Evolutionary conservation across 2,329 filamentous ascomycete genomes (phyloP).

Genomic region (Pochonia chlamydosporia): DNA sequence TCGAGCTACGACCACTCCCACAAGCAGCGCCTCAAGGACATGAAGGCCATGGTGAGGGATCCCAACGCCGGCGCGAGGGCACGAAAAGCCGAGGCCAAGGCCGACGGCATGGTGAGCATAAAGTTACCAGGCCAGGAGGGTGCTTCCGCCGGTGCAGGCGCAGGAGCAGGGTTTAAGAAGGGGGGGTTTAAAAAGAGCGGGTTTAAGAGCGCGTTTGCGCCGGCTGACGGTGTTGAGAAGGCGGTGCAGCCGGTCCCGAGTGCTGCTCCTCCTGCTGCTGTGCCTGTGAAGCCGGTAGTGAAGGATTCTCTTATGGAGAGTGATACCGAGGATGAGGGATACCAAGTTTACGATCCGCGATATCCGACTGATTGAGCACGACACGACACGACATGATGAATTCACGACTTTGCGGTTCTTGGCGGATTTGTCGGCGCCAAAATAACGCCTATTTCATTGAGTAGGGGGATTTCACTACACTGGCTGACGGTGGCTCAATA

Average conservation of each 20-base stretch:
- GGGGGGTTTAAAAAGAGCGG: constrained; percentile 76
- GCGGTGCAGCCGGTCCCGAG: background rate
- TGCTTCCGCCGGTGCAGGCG: constrained; percentile 18
- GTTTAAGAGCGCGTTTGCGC: constrained; percentile 70
- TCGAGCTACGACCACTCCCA: constrained; percentile 94
- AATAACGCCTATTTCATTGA: background rate
- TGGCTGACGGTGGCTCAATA: no score
- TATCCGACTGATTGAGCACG: constrained; percentile 48
- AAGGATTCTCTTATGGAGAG: constrained; percentile 39
- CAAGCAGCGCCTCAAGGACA: constrained; percentile 81
- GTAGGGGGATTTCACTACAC: no score
- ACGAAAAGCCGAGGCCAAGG: constrained; percentile 64
- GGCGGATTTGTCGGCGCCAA: no score
- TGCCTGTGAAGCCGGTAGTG: constrained; percentile 19
- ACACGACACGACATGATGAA: background rate
- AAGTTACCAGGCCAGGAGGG: constrained; percentile 43
- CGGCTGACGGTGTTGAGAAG: constrained; percentile 17
- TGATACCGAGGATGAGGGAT: constrained; percentile 65
- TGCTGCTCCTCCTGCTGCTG: constrained; percentile 7
- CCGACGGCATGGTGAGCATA: constrained; percentile 63
- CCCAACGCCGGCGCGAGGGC: constrained; percentile 59
- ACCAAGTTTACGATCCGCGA: constrained; percentile 60
- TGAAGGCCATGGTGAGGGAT: constrained; percentile 77
- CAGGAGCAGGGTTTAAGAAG: constrained; percentile 54
- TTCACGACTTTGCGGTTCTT: background rate